Evolutionary conservation across 768 basidiomycete genomes (phyloP).

Genomic region (Suillus subluteus): DNA sequence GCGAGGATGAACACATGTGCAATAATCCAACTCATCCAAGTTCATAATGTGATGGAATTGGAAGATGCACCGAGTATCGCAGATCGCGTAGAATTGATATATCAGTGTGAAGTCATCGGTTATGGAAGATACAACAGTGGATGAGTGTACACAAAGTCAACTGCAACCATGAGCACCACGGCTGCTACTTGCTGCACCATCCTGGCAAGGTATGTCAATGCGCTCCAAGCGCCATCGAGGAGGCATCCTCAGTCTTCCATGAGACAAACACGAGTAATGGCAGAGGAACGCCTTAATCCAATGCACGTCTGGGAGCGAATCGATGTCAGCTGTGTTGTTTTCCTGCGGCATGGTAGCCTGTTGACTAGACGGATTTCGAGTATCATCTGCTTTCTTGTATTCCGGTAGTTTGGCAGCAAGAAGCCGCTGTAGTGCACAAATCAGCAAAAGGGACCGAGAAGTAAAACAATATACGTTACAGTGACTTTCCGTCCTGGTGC

Average conservation of each 20-base stretch:
- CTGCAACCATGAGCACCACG: too few species aligned
- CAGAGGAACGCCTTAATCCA: not conserved
- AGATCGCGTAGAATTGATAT: not conserved
- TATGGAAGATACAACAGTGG: not conserved
- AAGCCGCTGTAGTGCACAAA: not conserved
- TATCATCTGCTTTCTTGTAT: too few species aligned
- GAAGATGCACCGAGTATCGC: too few species aligned
- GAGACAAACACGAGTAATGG: not conserved
- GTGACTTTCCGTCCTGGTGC: not conserved
- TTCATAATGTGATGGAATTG: too few species aligned
- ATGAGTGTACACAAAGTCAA: not conserved
- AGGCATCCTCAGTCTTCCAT: not conserved
- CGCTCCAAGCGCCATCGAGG: not conserved
- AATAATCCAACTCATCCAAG: too few species aligned
- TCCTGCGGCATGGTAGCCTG: not conserved
- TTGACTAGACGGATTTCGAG: too few species aligned
- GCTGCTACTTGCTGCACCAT: too few species aligned
- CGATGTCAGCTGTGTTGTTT: not conserved
- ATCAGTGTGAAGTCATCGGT: not conserved
- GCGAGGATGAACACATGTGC: too few species aligned
- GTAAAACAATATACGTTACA: not conserved
- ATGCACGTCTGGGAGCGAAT: not conserved
- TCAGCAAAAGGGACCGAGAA: not conserved
- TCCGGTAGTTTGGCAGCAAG: too few species aligned
- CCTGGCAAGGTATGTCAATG: not conserved